Percentiles rank a stretch among this genome's conserved stretches.
Conservation (phyloP, 495 filamentous ascomycete species). For the Penicillium paradoxum region DNA sequence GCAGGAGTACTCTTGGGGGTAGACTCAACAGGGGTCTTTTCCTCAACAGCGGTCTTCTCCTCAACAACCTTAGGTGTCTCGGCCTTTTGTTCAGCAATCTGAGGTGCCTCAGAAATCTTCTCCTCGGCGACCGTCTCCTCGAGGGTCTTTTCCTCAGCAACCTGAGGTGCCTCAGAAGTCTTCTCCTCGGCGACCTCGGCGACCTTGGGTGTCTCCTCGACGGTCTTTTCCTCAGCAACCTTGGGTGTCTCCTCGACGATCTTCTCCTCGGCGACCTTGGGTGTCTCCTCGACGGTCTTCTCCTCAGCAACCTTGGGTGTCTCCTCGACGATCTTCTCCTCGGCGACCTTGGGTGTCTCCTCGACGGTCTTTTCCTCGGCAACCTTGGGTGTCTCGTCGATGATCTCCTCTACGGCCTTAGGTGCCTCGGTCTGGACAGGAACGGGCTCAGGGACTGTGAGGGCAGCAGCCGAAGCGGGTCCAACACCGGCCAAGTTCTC, state of each 20-base stretch:
- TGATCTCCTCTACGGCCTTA: constrained; percentile 23
- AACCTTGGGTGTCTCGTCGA: constrained; percentile 49
- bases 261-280: constrained; percentile 40
- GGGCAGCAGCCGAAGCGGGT: constrained; percentile 23
- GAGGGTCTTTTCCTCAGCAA: too few relatives aligned
- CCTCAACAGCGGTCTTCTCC: background rate
- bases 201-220: too few relatives aligned
- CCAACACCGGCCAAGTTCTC: constrained; percentile 20
- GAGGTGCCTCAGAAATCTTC: too few relatives aligned
- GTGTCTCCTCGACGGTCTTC: constrained; percentile 44
- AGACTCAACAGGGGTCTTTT: background rate
- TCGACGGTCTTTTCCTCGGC: constrained; percentile 64
- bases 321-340: constrained; percentile 20
- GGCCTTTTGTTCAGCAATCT: background rate
- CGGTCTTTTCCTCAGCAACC: constrained; percentile 73
- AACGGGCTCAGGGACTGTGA: constrained; percentile 21
- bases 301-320: constrained; percentile 69
- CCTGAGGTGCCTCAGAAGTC: too few relatives aligned
- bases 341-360: constrained; percentile 11
- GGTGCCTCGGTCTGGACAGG: constrained; percentile 5
- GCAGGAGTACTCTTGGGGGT: constrained; percentile 5
- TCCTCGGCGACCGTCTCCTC: too few relatives aligned
- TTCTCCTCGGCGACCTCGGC: too few relatives aligned
- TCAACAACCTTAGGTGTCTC: background rate
- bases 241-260: constrained; percentile 66